phyloP scores from a whole-genome alignment of 2,329 filamentous ascomycete species.

The Ceratocystis harringtonii region DNA sequence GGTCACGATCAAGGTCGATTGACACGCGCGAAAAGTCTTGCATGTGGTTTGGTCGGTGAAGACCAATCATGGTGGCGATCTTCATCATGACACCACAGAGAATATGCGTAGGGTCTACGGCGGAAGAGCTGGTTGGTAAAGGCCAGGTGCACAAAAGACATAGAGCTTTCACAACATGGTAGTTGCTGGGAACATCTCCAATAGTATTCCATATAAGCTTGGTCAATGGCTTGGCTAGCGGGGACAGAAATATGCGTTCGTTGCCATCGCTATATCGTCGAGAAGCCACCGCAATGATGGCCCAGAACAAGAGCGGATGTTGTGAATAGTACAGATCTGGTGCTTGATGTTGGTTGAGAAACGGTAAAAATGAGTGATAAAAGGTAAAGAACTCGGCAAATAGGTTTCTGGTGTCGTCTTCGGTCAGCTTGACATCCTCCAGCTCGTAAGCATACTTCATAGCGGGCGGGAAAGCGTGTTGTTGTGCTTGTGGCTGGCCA shows the following conservation, averaged over 20 bases:
- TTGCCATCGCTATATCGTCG: slow-evolving; percentile 46
- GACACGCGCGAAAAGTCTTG: slow-evolving; percentile 69
- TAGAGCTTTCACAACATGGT: slow-evolving; percentile 67
- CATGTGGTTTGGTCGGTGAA: slow-evolving; percentile 67
- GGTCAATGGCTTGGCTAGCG: slow-evolving; percentile 53
- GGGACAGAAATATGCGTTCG: slow-evolving; percentile 49
- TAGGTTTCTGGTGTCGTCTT: slow-evolving; percentile 46
- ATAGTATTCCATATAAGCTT: slow-evolving; percentile 64
- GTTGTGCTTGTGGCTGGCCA: slow-evolving; percentile 41
- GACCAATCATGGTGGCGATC: slow-evolving; percentile 65
- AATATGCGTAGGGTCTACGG: slow-evolving; percentile 68
- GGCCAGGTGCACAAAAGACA: slow-evolving; percentile 73
- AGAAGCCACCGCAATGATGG: slow-evolving; percentile 59
- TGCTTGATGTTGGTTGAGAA: slow-evolving; percentile 49
- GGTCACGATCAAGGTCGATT: slow-evolving; percentile 61
- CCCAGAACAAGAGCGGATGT: slow-evolving; percentile 74
- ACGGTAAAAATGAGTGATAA: slow-evolving; percentile 66
- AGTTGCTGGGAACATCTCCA: slow-evolving; percentile 60
- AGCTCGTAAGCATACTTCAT: slow-evolving; percentile 43
- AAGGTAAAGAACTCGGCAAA: slow-evolving; percentile 61
- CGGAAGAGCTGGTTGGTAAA: slow-evolving; percentile 64
- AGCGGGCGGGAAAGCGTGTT: slow-evolving; percentile 25
- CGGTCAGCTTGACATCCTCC: slow-evolving; percentile 48
- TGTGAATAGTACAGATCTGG: slow-evolving; percentile 65
- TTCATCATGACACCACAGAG: slow-evolving; percentile 77